Evolutionary conservation across 1,284 basidiomycete species (phyloP), one percentile per base, ranked within the genome.

Genomic region (Austroboletus novae-zelandiae): DNA sequence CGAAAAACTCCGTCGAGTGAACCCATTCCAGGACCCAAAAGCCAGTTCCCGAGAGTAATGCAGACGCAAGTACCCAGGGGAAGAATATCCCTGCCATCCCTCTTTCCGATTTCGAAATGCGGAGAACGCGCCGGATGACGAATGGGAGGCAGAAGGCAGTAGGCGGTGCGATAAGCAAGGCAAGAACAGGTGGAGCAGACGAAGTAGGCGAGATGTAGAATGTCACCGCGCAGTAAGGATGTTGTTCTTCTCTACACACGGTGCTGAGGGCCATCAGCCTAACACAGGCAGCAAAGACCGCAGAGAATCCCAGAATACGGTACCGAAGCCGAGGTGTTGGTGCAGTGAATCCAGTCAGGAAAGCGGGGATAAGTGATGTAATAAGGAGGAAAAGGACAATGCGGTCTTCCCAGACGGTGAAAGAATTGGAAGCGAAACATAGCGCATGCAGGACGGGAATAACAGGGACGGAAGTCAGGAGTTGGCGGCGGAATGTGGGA

Each of bases 171-270:
- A 57, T 10, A n/a, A 81, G 54, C 9, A 90, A 68, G 9, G 86
- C 75, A 39, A 75, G 72, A 4, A 71, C 45, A 0, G 91, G 86
- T 0, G 90, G 80, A 1, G 79, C 72, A 2, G 88, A 79, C 3
- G 84, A 69, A 2, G 84, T 80, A 1, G 85, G 80, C 0, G 86
- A 85, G 0, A 83, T 75, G 66, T 91, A 95, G 73, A 95, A 98
- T 0, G 93, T 94, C 46, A 93, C 86, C 50, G 79, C 74, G 66
- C 95, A 98, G 65, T 80, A 87, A 0, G 91, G 87, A 42, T 90
- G 86, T 68, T 98, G 96, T 66, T 99, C 97, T 67, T 99, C 97
- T 47, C 97, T 76, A 65, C 96, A 99, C 0, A 95, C 83, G 0
- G 93, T 91, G 62, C 86, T 88, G 48, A 80, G 67, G 0, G 84